A percentile compares a stretch with the other conserved stretches of the same genome.
These are phyloP conservation scores for Fusarium austroafricanum DNA, from an alignment of 2,329 filamentous ascomycete genomes.

Conservation along the genomic window DNA sequence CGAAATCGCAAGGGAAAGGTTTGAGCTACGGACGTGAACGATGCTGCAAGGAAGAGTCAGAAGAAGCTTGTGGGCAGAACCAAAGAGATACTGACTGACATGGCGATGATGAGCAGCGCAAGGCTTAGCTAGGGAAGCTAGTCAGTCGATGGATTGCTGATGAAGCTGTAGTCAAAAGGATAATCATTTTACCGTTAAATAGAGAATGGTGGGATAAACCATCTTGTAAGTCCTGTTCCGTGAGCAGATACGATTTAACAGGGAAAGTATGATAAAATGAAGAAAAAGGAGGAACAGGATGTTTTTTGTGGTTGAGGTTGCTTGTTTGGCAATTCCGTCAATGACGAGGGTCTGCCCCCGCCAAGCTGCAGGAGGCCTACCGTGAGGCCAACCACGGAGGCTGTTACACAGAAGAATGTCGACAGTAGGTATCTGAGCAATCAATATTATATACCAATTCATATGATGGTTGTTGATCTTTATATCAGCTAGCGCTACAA, in stretches of 20 bases:
- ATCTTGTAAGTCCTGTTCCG: conserved; percentile 24
- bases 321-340: conserved; percentile 1
- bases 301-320: not conserved
- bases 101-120: conserved; percentile 48
- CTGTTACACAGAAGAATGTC: not conserved
- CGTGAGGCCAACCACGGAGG: conserved; percentile 24
- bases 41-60: conserved; percentile 47
- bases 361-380: conserved; percentile 30
- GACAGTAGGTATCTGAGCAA: not conserved
- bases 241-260: no score
- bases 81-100: conserved; percentile 42
- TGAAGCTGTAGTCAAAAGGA: not conserved
- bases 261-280: not conserved
- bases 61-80: not conserved
- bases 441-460: not conserved
- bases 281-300: not conserved
- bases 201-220: conserved; percentile 47
- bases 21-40: conserved; percentile 53
- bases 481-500: not conserved
- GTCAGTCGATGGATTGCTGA: not conserved
- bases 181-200: conserved; percentile 46
- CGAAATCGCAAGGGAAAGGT: conserved; percentile 57
- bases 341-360: conserved; percentile 17
- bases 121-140: conserved; percentile 42
- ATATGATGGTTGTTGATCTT: not conserved